Percentiles rank a stretch among this genome's conserved stretches.
Conservation (phyloP, 768 basidiomycete genomes). For the Lactarius hengduanensis region DNA sequence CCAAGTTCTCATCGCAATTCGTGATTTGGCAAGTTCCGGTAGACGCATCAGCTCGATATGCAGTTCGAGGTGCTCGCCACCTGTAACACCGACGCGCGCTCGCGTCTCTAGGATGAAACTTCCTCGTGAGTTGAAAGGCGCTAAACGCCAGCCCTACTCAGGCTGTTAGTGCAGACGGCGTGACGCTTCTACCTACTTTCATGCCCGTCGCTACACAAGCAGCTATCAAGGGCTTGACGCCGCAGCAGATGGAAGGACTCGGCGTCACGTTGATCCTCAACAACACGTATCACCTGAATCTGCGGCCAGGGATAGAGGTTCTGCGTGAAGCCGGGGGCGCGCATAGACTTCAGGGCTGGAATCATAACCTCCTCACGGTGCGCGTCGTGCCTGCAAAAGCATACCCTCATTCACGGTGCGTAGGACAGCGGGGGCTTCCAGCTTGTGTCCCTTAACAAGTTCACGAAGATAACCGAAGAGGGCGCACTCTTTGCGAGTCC, state of each 20-base stretch:
- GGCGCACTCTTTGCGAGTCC: constrained; percentile 84
- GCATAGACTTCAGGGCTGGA: constrained; percentile 91
- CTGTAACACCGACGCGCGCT: constrained; percentile 78
- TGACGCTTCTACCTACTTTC: constrained; percentile 83
- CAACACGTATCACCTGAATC: constrained; percentile 86
- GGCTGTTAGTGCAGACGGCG: constrained; percentile 53
- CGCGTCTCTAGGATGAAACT: constrained; percentile 84
- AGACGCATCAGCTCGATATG: constrained; percentile 42
- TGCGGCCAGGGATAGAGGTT: constrained; percentile 78
- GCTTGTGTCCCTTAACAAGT: constrained; percentile 79
- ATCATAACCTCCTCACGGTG: constrained; percentile 79
- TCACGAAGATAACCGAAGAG: constrained; percentile 84
- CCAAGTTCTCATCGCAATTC: neutral
- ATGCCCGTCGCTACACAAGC: constrained; percentile 95
- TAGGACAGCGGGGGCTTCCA: constrained; percentile 93
- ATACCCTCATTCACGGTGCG: constrained; percentile 11
- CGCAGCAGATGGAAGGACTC: constrained; percentile 78
- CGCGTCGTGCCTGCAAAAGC: constrained; percentile 16
- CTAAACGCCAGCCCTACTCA: constrained; percentile 17
- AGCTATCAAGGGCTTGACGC: constrained; percentile 87
- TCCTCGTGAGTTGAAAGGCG: constrained; percentile 52
- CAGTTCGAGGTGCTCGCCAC: constrained; percentile 79
- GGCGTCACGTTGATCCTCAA: constrained; percentile 84
- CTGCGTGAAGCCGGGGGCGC: constrained; percentile 77
- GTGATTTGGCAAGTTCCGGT: neutral